Evolutionary conservation across 2,329 filamentous ascomycete species (phyloP), one percentile per base, ranked within the genome.

Genomic region (Macrophomina tecta): DNA sequence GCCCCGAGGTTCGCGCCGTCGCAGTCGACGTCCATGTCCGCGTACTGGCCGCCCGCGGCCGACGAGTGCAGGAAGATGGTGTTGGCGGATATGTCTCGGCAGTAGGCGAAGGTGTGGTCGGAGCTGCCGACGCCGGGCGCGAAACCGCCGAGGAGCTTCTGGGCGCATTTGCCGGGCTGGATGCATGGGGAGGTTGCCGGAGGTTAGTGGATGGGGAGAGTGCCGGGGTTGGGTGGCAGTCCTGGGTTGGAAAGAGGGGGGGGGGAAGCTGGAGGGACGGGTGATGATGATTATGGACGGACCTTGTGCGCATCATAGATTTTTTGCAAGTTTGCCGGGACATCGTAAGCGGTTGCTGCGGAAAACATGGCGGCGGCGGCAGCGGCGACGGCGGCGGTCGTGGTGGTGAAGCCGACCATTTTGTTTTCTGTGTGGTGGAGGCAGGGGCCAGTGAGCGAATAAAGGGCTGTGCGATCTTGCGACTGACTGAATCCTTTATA

Each of bases 1-100:
- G 67, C 70, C 7, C 78, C 77, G 28, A 76, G 73, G 65, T 84
- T 80, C 7, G 78, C 72, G 28, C 86, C 86, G 69, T 88, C 86
- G 71, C 86, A 88, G 76, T 87, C 85, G 64, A 88, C 79, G 70
- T 87, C 86, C 83, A 88, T 86, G 74, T 87, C 83, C 62, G 78
- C 81, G 46, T 72, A 87, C 52, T 55, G 77, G 45, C 79, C 70
- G 28, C 77, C 77, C 4, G 73, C 76, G 52, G 81, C 81, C 67
- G 83, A 81, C 14, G 70, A 69, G 52, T 73, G 72, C 52, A 87
- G 73, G 74, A 83, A 87, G 67, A 88, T 75, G 38, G 67, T 70
- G 23, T 66, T 64, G 16, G 51, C 66, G 16, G 69, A 46, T 45
- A 66, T 40, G 46, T 73, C 71, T 42, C 70, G 60, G 70, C 72